Evolutionary conservation across 345 rosid species (phyloP), one percentile per base, ranked within the genome.

Genomic region (Abelmoschus esculentus): DNA sequence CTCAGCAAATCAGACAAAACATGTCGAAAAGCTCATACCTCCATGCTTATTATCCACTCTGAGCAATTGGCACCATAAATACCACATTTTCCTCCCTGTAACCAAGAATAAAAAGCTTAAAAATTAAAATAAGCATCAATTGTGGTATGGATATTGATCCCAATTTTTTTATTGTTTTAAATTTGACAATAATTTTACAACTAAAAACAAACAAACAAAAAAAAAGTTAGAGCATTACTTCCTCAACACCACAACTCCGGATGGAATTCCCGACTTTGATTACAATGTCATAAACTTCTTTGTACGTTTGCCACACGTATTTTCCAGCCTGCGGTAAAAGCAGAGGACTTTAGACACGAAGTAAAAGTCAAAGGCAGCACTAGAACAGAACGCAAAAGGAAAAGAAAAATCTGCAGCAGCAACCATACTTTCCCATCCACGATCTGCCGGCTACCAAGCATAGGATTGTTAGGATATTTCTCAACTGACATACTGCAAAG

Each of bases 11-110:
- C 34, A 32, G 52, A 36, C 22, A n/a, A 47, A 38, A 55, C 1
- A 18, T 64, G 61, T 55, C 70, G 13, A 29, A 55, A 70, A 31
- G 49, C 72, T 22, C 46, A 70, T 81, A 93, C 98, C 99, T 96
- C 93, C 99, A 96, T 92, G 83, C 99, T 90, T 47, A 92, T 87
- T 65, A 96, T 80, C 99, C 99, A 96, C 80, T 92, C 93, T 5
- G 98, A 69, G 49, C 82, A 85, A 58, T 96, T 96, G 73, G 91
- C 88, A 28, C 99, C 98, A 76, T 87, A 96, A 73, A 96, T 90
- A 57, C 99, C 99, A 75, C 98, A 96, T 76, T 85, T 90, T 2
- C 75, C 92, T 52, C 91, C 84, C 98, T 96, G 77, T 17, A 70
- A 61, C 70, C 69, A 31, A 57, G 32, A 69, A 76, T 38, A 12